phyloP scores from a whole-genome alignment of 2,329 filamentous ascomycete genomes.

The Escovopsis weberi region DNA sequence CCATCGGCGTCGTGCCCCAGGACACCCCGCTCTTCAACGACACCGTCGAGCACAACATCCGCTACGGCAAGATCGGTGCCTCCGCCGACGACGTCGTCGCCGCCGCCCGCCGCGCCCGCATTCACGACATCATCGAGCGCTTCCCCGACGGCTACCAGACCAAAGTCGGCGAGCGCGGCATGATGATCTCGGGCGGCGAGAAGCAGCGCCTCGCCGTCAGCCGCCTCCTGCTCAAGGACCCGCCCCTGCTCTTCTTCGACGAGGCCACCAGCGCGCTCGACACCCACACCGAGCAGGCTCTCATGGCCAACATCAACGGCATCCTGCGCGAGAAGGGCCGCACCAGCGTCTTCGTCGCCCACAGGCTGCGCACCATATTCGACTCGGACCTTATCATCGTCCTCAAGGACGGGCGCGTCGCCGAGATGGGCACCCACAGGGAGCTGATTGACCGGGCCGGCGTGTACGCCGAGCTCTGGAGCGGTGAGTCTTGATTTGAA shows the following conservation, averaged over 20 bases:
- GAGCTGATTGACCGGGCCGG: slow-evolving; percentile 66
- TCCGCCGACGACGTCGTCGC: slow-evolving; percentile 56
- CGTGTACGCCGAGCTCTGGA: slow-evolving; percentile 84
- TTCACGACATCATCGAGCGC: slow-evolving; percentile 67
- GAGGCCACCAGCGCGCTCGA: slow-evolving; percentile 88
- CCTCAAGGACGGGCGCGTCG: slow-evolving; percentile 68
- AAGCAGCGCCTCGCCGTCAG: slow-evolving; percentile 84
- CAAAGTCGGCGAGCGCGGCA: slow-evolving; percentile 80
- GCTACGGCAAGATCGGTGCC: slow-evolving; percentile 73
- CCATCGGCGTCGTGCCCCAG: slow-evolving; percentile 92
- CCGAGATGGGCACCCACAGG: slow-evolving; percentile 76
- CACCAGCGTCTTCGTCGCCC: slow-evolving; percentile 91
- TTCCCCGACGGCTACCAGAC: slow-evolving; percentile 84
- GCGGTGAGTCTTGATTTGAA: slow-evolving; percentile 39
- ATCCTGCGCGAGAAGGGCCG: slow-evolving; percentile 77
- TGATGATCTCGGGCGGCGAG: slow-evolving; percentile 95
- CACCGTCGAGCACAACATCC: slow-evolving; percentile 89
- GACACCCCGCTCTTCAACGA: slow-evolving; percentile 97
- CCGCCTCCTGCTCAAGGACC: slow-evolving; percentile 73
- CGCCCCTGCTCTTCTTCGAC: slow-evolving; percentile 83
- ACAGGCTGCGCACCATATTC: slow-evolving; percentile 82
- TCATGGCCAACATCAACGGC: slow-evolving; percentile 84
- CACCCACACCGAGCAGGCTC: slow-evolving; percentile 81
- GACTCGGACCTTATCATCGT: slow-evolving; percentile 92
- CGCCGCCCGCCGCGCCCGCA: slow-evolving; percentile 68